Percentiles rank a stretch among this genome's conserved stretches.
These are phyloP conservation scores for Calocera cornea DNA, from an alignment of 768 basidiomycete species.

Conservation along the genomic window DNA sequence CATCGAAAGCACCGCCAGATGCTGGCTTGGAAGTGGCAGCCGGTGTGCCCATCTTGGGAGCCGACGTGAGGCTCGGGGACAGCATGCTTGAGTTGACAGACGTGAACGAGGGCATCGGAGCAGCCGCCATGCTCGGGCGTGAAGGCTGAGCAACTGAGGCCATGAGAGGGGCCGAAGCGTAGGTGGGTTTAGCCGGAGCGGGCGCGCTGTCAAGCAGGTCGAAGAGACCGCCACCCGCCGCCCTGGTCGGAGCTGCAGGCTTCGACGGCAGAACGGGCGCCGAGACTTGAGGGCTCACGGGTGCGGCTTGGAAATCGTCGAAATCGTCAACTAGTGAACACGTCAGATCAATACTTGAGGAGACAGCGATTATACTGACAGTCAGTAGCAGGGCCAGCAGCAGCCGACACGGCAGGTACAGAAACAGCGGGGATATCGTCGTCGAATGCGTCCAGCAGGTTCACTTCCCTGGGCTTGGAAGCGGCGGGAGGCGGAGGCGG, in stretches of 20 bases:
- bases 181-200: conserved; percentile 10
- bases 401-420: conserved; percentile 22
- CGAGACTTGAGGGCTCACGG: conserved; percentile 12
- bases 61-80: conserved; percentile 3
- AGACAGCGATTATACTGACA: conserved; percentile 14
- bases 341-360: not conserved
- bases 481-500: conserved; percentile 28
- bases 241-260: conserved; percentile 6
- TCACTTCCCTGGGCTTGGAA: conserved; percentile 35
- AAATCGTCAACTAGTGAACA: conserved; percentile 25
- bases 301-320: conserved; percentile 31
- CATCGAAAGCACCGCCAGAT: conserved; percentile 54
- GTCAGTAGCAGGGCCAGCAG: conserved; percentile 22
- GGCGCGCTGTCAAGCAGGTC: conserved; percentile 22
- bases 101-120: not conserved
- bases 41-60: conserved; percentile 5
- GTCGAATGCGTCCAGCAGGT: conserved; percentile 64
- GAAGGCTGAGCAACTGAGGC: not conserved
- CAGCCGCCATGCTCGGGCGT: not conserved
- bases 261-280: conserved; percentile 10
- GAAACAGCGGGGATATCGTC: conserved; percentile 43
- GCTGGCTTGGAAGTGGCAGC: conserved; percentile 26
- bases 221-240: conserved; percentile 21
- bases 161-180: not conserved
- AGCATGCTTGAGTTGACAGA: conserved; percentile 5